Conservation (phyloP, 768 basidiomycete genomes). For the Mycena leptocephala region DNA sequence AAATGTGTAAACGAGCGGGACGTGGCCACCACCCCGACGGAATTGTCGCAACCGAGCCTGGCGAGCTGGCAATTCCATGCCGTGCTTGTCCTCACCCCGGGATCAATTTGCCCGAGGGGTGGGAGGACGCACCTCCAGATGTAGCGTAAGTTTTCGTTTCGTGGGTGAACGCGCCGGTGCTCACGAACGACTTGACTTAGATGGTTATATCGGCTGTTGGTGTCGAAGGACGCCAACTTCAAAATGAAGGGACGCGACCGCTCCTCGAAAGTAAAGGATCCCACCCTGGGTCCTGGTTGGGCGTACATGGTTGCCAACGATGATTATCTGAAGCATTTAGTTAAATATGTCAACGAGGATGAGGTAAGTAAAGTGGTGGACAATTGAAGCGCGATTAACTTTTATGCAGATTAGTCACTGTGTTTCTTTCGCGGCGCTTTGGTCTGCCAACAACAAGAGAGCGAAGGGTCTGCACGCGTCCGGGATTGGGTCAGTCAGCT, state of each 20-base stretch:
- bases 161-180: no score
- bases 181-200: background rate
- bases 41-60: background rate
- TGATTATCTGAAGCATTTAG: background rate
- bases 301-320: constrained; percentile 34
- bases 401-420: no score
- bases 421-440: no score
- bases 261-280: constrained; percentile 27
- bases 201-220: constrained; percentile 27
- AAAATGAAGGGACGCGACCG: constrained; percentile 22
- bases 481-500: no score
- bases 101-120: constrained; percentile 20
- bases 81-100: constrained; percentile 33
- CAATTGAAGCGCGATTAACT: no score
- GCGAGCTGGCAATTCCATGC: constrained; percentile 23
- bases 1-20: constrained; percentile 28
- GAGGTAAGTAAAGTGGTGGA: background rate
- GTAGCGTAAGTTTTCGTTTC: constrained; percentile 27
- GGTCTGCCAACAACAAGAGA: no score
- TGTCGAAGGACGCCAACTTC: constrained; percentile 38
- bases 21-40: constrained; percentile 16
- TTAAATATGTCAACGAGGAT: background rate
- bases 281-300: constrained; percentile 24
- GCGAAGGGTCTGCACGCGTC: no score
- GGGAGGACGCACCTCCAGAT: constrained; percentile 3